Percentiles rank a stretch among this genome's conserved stretches.
phyloP scores from a whole-genome alignment of 306 rosid species.

The Arachis hypogaea region DNA sequence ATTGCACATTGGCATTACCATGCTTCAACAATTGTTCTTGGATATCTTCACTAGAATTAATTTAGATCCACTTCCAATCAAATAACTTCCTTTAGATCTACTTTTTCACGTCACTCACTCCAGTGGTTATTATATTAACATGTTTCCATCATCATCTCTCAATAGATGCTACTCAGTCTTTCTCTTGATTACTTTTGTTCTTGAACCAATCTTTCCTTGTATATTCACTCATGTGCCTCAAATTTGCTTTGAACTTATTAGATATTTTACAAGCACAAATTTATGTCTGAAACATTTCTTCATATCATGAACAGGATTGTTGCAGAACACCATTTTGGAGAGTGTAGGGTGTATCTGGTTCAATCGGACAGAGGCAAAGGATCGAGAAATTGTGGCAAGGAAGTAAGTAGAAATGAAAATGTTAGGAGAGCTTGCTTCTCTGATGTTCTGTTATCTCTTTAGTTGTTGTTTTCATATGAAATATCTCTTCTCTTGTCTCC shows the following conservation, averaged over 20 bases:
- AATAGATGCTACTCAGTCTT: not conserved
- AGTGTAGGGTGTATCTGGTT: conserved; percentile 90
- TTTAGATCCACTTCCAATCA: not conserved
- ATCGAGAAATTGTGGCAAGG: conserved; percentile 79
- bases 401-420: conserved; percentile 59
- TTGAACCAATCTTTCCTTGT: not conserved
- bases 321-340: conserved; percentile 90
- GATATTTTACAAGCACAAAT: conserved; percentile 7
- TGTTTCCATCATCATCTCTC: conserved; percentile 9
- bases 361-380: conserved; percentile 78
- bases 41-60: not conserved
- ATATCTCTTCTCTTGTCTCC: not conserved
- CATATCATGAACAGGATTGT: conserved; percentile 54
- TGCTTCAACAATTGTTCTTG: not conserved
- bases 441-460: too few species aligned
- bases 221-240: not conserved
- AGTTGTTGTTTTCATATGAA: not conserved
- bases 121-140: not conserved
- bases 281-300: conserved; percentile 23
- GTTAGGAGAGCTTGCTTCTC: not conserved
- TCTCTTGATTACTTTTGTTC: not conserved
- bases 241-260: conserved; percentile 7
- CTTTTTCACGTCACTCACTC: conserved; percentile 1
- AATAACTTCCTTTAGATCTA: conserved; percentile 15
- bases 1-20: not conserved